Evolutionary conservation across 2,329 filamentous ascomycete genomes (phyloP), one percentile per base, ranked within the genome.

Genomic region (Diaporthe amygdali): DNA sequence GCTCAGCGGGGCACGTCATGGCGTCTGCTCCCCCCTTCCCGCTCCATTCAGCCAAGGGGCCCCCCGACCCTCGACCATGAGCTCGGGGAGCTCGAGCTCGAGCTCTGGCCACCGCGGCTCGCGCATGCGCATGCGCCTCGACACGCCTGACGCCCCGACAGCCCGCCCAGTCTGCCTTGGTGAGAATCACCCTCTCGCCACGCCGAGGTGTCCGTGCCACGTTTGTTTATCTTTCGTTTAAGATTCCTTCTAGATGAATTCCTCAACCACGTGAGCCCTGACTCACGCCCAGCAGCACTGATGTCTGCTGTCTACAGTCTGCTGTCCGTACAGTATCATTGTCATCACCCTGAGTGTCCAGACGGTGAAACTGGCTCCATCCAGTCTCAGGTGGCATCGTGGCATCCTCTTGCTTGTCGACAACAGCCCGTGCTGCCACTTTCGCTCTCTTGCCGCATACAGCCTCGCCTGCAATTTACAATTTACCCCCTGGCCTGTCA

Each of bases 41-140:
- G 41, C 41, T 63, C 59, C 27, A 14, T 63, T 34, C 41, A 46
- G 41, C 20, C 56, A 32, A 32, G 49, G 12, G 15, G 27, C 27
- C 27, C 30, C 49, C 25, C 25, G 49, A 63, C 59, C 30, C 27
- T 64, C n/a, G n/a, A n/a, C n/a, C n/a, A n/a, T n/a, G n/a, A n/a
- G n/a, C n/a, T n/a, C n/a, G n/a, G n/a, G n/a, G n/a, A n/a, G n/a
- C n/a, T n/a, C n/a, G 59, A 63, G 59, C 44, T 64, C 44, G 59
- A 49, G 59, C 59, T 47, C 59, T 63, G 41, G 59, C 59, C 59
- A 63, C 41, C 59, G n/a, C 30, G 59, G 59, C 59, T 61, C 55
- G 37, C 22, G 3, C 34, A 10, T n/a, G 41, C 41, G 55, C 56
- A 15, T 61, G 22, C 56, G 54, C 56, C 25, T 32, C 56, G 25